phyloP scores from a whole-genome alignment of 331 rosid species.

The Erythrophleum ivorense region DNA sequence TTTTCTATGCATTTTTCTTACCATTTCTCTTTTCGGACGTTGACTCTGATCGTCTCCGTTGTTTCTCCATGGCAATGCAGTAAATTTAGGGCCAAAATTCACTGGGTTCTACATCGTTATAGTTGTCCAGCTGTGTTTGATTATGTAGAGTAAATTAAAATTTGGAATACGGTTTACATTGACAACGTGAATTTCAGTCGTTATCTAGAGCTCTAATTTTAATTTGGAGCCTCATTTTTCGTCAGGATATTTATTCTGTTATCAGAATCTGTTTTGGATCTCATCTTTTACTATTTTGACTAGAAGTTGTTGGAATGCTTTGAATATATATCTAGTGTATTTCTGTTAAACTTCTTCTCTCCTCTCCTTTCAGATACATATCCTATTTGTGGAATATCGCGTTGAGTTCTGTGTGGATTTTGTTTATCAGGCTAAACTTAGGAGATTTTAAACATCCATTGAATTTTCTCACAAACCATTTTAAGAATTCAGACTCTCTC shows the following conservation, averaged over 20 bases:
- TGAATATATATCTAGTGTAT: not conserved
- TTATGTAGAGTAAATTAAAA: constrained; percentile 17
- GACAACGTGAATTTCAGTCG: constrained; percentile 18
- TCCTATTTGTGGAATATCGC: constrained; percentile 46
- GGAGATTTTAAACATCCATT: constrained; percentile 42
- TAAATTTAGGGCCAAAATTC: not conserved
- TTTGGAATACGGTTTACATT: constrained; percentile 4
- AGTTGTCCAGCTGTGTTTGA: constrained; percentile 22
- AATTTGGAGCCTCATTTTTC: not conserved
- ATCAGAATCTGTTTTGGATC: constrained; percentile 21
- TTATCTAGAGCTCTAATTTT: not conserved
- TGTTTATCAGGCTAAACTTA: constrained; percentile 47
- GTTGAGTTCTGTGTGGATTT: constrained; percentile 40
- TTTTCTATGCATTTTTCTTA: not conserved
- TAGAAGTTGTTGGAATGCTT: constrained; percentile 9
- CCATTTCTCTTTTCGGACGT: constrained; percentile 11
- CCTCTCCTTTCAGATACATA: not conserved
- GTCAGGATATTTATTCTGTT: constrained; percentile 1
- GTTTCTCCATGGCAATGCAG: constrained; percentile 27
- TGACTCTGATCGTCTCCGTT: constrained; percentile 32
- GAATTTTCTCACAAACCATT: constrained; percentile 39
- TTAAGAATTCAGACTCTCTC: constrained; percentile 38
- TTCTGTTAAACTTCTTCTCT: constrained; percentile 22
- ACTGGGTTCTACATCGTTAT: not conserved
- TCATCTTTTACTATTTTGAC: constrained; percentile 28